Conservation (phyloP, 169 alveolate species). For the Plasmodium blacklocki region DNA sequence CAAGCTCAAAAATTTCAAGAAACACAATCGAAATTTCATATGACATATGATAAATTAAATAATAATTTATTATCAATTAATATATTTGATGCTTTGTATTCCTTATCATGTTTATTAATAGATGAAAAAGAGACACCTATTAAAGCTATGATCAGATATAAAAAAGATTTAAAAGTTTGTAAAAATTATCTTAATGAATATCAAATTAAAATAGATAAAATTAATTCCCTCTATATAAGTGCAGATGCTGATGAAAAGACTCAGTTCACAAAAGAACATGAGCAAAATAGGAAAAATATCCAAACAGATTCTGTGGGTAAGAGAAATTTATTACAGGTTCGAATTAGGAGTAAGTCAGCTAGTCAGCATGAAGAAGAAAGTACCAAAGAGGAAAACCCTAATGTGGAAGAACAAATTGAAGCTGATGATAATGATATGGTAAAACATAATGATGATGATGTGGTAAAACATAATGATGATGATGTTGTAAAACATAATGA, state of each 20-base stretch:
- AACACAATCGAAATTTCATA: slow-evolving; percentile 15
- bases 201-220: slow-evolving; percentile 31
- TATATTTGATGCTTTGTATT: slow-evolving; percentile 63
- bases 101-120: slow-evolving; percentile 42
- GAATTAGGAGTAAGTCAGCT: slow-evolving; percentile 3
- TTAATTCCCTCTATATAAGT: slow-evolving; percentile 7
- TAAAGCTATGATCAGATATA: slow-evolving; percentile 72
- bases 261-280: too few relatives aligned
- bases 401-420: not conserved
- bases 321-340: slow-evolving; percentile 27
- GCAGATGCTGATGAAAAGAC: not conserved
- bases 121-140: slow-evolving; percentile 74
- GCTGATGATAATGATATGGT: not conserved
- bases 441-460: not conserved
- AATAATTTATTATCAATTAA: slow-evolving; percentile 21
- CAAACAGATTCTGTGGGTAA: not conserved
- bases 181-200: slow-evolving; percentile 40
- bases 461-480: not conserved
- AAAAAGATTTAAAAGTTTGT: slow-evolving; percentile 53
- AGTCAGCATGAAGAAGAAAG: not conserved
- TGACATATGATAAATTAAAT: slow-evolving; percentile 3
- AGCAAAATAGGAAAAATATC: too few relatives aligned
- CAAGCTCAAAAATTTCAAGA: slow-evolving; percentile 33
- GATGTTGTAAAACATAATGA: not conserved
- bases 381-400: not conserved